Evolutionary conservation across 2,329 filamentous ascomycete genomes (phyloP), one percentile per base, ranked within the genome.

Genomic region (Myriosclerotinia scirpicola): DNA sequence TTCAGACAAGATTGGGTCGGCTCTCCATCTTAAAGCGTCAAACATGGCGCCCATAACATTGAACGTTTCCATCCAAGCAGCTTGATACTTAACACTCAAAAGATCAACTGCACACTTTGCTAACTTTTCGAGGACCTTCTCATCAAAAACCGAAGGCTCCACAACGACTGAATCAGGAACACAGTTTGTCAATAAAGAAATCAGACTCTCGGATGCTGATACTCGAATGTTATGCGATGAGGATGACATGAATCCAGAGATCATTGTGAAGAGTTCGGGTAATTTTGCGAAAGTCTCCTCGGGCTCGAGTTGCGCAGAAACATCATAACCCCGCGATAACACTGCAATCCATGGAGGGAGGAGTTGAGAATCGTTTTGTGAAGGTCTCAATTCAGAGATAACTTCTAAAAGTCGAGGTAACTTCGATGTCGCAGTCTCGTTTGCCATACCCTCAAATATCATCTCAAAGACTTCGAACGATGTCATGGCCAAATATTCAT

Each of bases 391-490:
- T 77, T 98, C 93, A 15, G 90, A 89, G 72, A 99, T 97, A 63
- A 95, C 93, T 70, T 97, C 93, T 73, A 98, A 85, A 15, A 99
- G 84, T 66, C 91, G 87, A 3, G 93, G 93, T 15, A 99, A 84
- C 79, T 98, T 99, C 0, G 92, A 86, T 3, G 93, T 96, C 0
- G 93, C 84, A 71, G 96, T 92, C 71, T 93, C 90, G 20, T 88
- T 86, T n/a, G 83, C 86, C 90, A 99, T 93, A 9, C 93, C 90
- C 73, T 90, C 90, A 71, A 99, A 98, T 54, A 98, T 96, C 77
- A 96, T 90, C 78, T 99, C 95, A 74, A 99, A 99, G 5, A 98
- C 94, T 71, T 97, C 94, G 73, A 99, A 97, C 0, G 93, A 91
- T 14, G 92, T 90, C 89, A 98, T 96, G 42, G 93, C 96, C 82